These are phyloP conservation scores for Globisporangium iwayamae DNA, from an alignment of 352 stramenopile genomes.

Conservation along the genomic window DNA sequence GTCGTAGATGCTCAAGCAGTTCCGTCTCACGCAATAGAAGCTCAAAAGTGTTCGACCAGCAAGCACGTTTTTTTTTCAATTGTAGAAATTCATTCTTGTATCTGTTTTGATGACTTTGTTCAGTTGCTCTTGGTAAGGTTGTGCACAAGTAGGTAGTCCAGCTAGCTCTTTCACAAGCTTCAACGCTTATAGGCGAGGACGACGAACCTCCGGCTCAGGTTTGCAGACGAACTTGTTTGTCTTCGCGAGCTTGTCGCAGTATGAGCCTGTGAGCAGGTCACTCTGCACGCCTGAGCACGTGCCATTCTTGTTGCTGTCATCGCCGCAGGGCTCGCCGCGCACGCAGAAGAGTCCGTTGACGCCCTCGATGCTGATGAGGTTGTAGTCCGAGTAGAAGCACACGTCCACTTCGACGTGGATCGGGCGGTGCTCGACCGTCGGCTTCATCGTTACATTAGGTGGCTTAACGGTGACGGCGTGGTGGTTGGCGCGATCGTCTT, in stretches of 20 bases:
- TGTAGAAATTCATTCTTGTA: neutral
- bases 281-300: neutral
- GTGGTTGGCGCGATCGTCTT: neutral
- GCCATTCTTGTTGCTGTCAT: neutral
- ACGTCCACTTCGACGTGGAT: neutral
- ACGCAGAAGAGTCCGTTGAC: neutral
- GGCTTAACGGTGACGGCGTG: too few relatives aligned
- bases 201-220: neutral
- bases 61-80: neutral
- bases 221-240: neutral
- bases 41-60: neutral
- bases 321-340: neutral
- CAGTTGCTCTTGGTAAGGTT: neutral
- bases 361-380: neutral
- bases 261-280: neutral
- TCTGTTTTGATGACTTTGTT: neutral
- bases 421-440: neutral
- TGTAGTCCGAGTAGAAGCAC: neutral
- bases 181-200: neutral
- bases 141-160: neutral
- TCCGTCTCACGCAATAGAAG: conserved; percentile 44
- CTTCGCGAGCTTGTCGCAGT: neutral
- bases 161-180: too few relatives aligned
- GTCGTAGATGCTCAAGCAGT: conserved; percentile 56
- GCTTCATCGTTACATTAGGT: neutral